Evolutionary conservation across 768 basidiomycete species (phyloP), one percentile per base, ranked within the genome.

Genomic region (Podaxis sp.): DNA sequence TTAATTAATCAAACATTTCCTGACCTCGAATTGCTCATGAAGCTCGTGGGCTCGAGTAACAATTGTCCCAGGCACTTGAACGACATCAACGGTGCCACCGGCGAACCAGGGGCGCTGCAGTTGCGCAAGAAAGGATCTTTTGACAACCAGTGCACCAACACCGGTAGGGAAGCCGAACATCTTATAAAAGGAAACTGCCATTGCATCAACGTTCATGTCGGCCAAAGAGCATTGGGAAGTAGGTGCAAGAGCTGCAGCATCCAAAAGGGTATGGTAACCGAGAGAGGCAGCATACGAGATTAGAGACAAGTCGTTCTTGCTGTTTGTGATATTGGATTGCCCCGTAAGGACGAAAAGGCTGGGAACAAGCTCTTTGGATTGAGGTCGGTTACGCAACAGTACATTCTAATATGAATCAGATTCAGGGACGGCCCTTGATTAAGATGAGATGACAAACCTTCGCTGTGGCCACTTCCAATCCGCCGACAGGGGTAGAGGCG

Each of bases 111-210:
- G 91, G 7, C 90, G 83, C 58, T 84, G 78, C 43, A 91, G 76
- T 53, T 76, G 75, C 4, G 72, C 72, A 55, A 92, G 73, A 66
- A 92, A 91, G 8, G 82, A 81, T 68, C 87, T 86, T 71, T 86
- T 89, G 49, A 89, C 87, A 29, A 94, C 72, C 4, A 94, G 78
- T 12, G 91, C 91, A 38, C 93, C 92, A 47, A 93, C 84, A 7
- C 92, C 92, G 0, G 91, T 93, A 11, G 92, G 92, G 67, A 87
- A 94, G 37, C 92, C 92, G 65, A 93, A 91, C 89, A 94, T 93
- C 67, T 94, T 94, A 75, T 94, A 94, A 68, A 94, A 93, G 49
- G 89, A 91, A 57, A 94, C 70, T 0, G 87, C 91, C 82, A 93
- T 86, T 1, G 91, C 92, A 72, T 94, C 93, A 11, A 92, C 87